These are phyloP conservation scores for Coleophoma crateriformis DNA, from an alignment of 2,329 filamentous ascomycete species.

Conservation along the genomic window DNA sequence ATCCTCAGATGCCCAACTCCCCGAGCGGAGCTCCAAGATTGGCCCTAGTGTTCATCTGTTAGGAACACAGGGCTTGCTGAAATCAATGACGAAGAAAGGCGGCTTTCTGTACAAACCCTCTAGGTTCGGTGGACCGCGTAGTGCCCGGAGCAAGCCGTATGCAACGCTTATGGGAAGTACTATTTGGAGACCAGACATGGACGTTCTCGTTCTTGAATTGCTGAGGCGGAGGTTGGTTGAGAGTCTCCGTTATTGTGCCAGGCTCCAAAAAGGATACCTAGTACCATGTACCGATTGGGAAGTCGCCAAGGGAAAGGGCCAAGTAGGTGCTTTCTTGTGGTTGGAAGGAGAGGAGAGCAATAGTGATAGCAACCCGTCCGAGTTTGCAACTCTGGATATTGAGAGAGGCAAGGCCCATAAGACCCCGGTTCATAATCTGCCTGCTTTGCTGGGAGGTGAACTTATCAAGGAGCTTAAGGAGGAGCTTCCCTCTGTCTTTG, in stretches of 20 bases:
- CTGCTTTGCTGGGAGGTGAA: constrained; percentile 43
- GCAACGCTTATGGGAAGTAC: not conserved
- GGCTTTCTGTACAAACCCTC: not conserved
- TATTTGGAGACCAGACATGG: constrained; percentile 50
- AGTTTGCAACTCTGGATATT: constrained; percentile 41
- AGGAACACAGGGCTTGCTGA: constrained; percentile 1
- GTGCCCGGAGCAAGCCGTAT: constrained; percentile 14
- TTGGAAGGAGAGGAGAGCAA: constrained; percentile 6
- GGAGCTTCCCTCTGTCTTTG: constrained; percentile 20
- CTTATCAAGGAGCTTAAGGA: constrained; percentile 33
- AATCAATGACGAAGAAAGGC: not conserved
- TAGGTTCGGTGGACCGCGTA: constrained; percentile 4
- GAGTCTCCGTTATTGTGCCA: constrained; percentile 36
- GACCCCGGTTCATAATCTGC: constrained; percentile 48
- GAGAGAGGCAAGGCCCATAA: constrained; percentile 23
- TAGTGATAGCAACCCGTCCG: constrained; percentile 21
- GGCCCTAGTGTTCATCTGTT: not conserved
- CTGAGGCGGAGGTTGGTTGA: constrained; percentile 43
- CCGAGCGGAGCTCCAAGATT: not conserved
- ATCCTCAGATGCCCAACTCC: not conserved
- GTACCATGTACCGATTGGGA: constrained; percentile 38
- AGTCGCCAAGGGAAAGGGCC: constrained; percentile 31
- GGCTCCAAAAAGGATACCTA: constrained; percentile 32
- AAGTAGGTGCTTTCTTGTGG: constrained; percentile 20
- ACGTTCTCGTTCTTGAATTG: constrained; percentile 41